Evolutionary conservation across 2,329 filamentous ascomycete genomes (phyloP).

Genomic region (Colletotrichum caudatum): DNA sequence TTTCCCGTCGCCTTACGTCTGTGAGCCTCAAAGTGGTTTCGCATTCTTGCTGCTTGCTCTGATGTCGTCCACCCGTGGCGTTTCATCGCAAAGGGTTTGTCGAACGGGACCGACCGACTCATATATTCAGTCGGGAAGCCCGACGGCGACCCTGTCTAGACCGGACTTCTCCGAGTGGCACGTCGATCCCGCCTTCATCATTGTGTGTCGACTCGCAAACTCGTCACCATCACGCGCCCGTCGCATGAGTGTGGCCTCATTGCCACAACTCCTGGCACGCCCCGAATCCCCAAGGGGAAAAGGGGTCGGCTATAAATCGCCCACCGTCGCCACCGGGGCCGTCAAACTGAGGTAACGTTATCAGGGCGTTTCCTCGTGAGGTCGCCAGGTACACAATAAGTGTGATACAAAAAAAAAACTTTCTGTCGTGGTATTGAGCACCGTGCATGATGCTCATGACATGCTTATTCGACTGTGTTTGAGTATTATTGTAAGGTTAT

Average conservation of each 20-base stretch:
- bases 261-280: neutral
- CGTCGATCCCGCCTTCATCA: neutral
- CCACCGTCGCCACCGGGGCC: constrained; percentile 1
- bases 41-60: neutral
- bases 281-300: neutral
- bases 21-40: neutral
- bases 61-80: constrained; percentile 6
- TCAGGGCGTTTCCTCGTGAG: too few species aligned
- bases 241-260: neutral
- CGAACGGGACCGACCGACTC: too few species aligned
- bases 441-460: too few species aligned
- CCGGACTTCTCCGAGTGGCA: neutral
- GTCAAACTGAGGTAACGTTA: too few species aligned
- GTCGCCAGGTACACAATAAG: too few species aligned
- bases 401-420: too few species aligned
- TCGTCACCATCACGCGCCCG: neutral
- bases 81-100: neutral
- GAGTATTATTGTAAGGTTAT: too few species aligned
- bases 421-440: too few species aligned
- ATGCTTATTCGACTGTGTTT: too few species aligned
- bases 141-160: neutral
- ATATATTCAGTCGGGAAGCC: neutral
- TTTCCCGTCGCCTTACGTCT: neutral
- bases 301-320: neutral
- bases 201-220: neutral